Evolutionary conservation across 768 basidiomycete species (phyloP).

Genomic region (Leccinum aurantiacum): DNA sequence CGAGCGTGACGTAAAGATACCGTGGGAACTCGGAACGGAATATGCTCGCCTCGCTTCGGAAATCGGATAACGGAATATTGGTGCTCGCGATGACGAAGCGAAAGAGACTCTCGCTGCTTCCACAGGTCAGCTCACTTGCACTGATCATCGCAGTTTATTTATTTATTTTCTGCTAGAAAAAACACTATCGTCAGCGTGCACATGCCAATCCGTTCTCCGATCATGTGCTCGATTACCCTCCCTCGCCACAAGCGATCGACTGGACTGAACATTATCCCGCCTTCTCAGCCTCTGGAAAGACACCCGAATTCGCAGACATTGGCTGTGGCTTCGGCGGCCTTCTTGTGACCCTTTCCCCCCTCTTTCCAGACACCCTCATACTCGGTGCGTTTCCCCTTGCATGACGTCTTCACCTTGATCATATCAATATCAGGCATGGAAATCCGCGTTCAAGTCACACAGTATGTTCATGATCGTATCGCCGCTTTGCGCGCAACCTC

Average conservation of each 20-base stretch:
- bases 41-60: not conserved
- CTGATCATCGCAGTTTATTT: too few species aligned
- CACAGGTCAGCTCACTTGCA: slow-evolving; percentile 42
- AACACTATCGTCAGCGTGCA: slow-evolving; percentile 79
- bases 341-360: slow-evolving; percentile 81
- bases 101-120: slow-evolving; percentile 38
- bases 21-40: slow-evolving; percentile 14
- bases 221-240: slow-evolving; percentile 85
- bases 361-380: slow-evolving; percentile 91
- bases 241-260: slow-evolving; percentile 71
- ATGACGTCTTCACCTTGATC: slow-evolving; percentile 1
- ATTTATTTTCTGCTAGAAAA: slow-evolving; percentile 53
- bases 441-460: slow-evolving; percentile 93
- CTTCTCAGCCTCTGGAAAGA: slow-evolving; percentile 54
- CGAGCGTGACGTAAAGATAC: not conserved
- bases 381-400: slow-evolving; percentile 61
- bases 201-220: slow-evolving; percentile 88
- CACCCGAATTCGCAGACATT: slow-evolving; percentile 93
- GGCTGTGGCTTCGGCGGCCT: slow-evolving; percentile 98
- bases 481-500: slow-evolving; percentile 79
- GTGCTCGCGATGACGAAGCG: slow-evolving; percentile 21
- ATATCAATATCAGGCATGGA: slow-evolving; percentile 71
- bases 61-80: not conserved
- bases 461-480: slow-evolving; percentile 95
- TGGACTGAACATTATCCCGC: slow-evolving; percentile 85